These are phyloP conservation scores for Acer negundo DNA, from an alignment of 345 rosid genomes.

Conservation along the genomic window DNA sequence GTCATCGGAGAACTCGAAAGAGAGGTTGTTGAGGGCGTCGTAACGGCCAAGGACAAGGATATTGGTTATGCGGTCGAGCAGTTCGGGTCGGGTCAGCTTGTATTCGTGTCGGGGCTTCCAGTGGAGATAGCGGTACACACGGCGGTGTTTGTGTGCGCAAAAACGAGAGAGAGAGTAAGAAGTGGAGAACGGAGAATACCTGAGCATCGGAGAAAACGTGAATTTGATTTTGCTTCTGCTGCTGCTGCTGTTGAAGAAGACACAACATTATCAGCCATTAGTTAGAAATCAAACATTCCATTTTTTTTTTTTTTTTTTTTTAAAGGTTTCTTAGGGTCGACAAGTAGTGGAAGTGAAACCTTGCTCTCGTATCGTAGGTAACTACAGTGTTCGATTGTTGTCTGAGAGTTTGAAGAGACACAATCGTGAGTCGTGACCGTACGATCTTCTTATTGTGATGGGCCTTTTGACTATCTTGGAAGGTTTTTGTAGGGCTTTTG, in stretches of 20 bases:
- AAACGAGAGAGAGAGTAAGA: conserved; percentile 28
- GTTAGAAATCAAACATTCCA: neutral
- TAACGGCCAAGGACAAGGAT: conserved; percentile 63
- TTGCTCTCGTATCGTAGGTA: too few relatives aligned
- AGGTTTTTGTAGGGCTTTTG: too few relatives aligned
- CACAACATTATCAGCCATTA: neutral
- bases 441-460: neutral
- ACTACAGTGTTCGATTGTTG: too few relatives aligned
- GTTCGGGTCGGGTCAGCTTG: conserved; percentile 55
- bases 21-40: conserved; percentile 54
- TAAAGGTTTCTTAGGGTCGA: neutral
- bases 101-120: conserved; percentile 67
- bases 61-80: conserved; percentile 67
- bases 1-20: conserved; percentile 61
- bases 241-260: neutral
- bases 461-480: neutral
- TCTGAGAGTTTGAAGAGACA: too few relatives aligned
- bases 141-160: conserved; percentile 32
- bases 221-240: neutral
- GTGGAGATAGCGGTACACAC: conserved; percentile 33
- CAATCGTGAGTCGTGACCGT: neutral
- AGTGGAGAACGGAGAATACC: conserved; percentile 32
- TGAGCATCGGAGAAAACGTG: conserved; percentile 37
- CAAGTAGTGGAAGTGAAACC: neutral
- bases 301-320: neutral